Evolutionary conservation across 2,329 filamentous ascomycete species (phyloP), one percentile per base, ranked within the genome.

Genomic region (Ophiostoma australiae): DNA sequence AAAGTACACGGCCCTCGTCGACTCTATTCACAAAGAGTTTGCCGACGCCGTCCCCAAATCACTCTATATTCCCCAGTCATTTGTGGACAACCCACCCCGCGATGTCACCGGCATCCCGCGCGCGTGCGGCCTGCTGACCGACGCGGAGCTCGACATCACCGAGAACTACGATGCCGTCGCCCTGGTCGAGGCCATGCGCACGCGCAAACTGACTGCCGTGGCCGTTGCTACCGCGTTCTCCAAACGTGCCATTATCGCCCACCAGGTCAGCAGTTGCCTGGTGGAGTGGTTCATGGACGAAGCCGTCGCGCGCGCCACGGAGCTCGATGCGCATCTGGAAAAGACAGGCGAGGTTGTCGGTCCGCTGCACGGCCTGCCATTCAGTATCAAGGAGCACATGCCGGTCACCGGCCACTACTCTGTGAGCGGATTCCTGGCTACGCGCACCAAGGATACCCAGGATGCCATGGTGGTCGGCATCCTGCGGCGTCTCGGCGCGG

Each of bases 351-450:
- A 76, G 41, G 75, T 78, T 0, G 63, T 80, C 13, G 80, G 80
- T 0, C 78, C 80, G 20, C 75, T 81, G 1, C 80, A 81, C 70
- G 80, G 79, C 27, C 77, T 88, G 1, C 86, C 86, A 0, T 74
- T 84, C 8, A 83, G 81, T 66, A 73, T 84, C 27, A 84, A 84
- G 68, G 72, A 73, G 41, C 70, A 71, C 27, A 66, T 71, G 33
- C 48, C 65, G 20, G 52, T 73, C 52, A 61, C 48, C 35, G 72
- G 70, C 23, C 67, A 76, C 58, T 8, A 69, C 48, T 15, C 67
- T 70, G 20, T 58, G n/a, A 13, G 67, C 71, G 17, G 27, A 52
- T 65, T 55, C 67, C 1, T 71, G 68, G 68, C 68, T 1, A 71
- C 63, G 72, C 66, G 73, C 17, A 73, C 74, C 48, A 68, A 73